These are phyloP conservation scores for Pythium coloratum DNA, from an alignment of 352 stramenopile species.

Conservation along the genomic window DNA sequence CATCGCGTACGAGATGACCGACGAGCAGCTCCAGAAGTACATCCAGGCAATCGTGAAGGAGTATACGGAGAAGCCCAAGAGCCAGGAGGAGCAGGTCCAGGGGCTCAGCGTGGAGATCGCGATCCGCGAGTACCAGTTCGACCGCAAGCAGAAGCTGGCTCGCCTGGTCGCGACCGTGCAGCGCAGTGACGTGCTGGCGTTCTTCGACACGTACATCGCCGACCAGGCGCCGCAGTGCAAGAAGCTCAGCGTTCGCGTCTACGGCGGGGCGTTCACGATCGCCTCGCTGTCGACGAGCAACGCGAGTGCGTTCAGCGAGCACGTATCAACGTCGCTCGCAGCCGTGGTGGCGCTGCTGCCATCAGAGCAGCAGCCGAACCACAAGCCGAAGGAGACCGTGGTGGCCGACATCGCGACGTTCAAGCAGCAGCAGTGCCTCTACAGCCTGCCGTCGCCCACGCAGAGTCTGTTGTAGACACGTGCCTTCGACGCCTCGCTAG, in stretches of 20 bases:
- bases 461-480: neutral
- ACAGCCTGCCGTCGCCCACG: constrained; percentile 12
- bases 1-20: constrained; percentile 34
- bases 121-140: constrained; percentile 73
- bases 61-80: constrained; percentile 74
- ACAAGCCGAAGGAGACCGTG: neutral
- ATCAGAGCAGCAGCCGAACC: neutral
- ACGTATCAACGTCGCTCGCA: constrained; percentile 8
- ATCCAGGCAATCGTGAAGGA: constrained; percentile 62
- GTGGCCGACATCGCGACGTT: constrained; percentile 20
- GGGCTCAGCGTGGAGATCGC: constrained; percentile 63
- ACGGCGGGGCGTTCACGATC: constrained; percentile 28
- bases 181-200: constrained; percentile 53
- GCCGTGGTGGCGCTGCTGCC: constrained; percentile 7
- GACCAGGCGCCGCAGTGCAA: constrained; percentile 29
- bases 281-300: neutral
- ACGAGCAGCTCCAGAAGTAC: constrained; percentile 46
- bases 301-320: neutral
- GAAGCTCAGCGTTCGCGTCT: constrained; percentile 62
- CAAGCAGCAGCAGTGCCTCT: constrained; percentile 21
- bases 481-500: neutral
- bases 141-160: constrained; percentile 42
- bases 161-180: constrained; percentile 44
- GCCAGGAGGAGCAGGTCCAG: constrained; percentile 58
- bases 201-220: constrained; percentile 62